phyloP scores from a whole-genome alignment of 306 rosid genomes.

The Prunus mume region DNA sequence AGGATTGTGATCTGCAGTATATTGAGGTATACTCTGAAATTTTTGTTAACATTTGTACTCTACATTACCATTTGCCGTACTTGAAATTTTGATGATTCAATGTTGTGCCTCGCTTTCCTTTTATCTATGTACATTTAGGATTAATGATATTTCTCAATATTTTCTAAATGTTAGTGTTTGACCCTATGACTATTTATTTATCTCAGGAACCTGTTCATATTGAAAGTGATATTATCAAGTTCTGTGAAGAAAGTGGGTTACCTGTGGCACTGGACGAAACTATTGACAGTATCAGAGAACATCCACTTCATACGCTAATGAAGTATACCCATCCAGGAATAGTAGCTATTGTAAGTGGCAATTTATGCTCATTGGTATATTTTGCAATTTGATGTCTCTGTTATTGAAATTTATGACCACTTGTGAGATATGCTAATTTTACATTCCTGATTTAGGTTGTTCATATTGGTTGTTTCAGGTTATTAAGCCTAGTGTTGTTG shows the following conservation, averaged over 20 bases:
- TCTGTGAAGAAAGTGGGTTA: slow-evolving; percentile 81
- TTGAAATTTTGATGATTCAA: background rate
- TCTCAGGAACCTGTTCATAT: slow-evolving; percentile 83
- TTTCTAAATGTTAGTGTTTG: background rate
- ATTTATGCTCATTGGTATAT: slow-evolving; percentile 5
- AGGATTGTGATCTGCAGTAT: slow-evolving; percentile 78
- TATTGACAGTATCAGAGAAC: slow-evolving; percentile 53
- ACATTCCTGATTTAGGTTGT: background rate
- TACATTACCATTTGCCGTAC: background rate
- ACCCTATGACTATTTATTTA: slow-evolving; percentile 20
- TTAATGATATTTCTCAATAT: background rate
- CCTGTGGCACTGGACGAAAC: slow-evolving; percentile 96
- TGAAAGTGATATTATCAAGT: slow-evolving; percentile 71
- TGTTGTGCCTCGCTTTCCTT: background rate
- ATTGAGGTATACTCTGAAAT: slow-evolving; percentile 58
- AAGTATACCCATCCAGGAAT: slow-evolving; percentile 85
- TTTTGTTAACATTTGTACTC: background rate
- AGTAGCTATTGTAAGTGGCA: slow-evolving; percentile 72
- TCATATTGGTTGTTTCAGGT: slow-evolving; percentile 50
- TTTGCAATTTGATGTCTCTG: background rate
- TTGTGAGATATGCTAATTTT: background rate
- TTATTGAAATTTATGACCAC: background rate
- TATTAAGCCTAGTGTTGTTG: slow-evolving; percentile 90
- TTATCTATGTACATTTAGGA: background rate
- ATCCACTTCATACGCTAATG: slow-evolving; percentile 55